phyloP scores from a whole-genome alignment of 371 early-diverging fungal species.

The Mucor circinelloides region DNA sequence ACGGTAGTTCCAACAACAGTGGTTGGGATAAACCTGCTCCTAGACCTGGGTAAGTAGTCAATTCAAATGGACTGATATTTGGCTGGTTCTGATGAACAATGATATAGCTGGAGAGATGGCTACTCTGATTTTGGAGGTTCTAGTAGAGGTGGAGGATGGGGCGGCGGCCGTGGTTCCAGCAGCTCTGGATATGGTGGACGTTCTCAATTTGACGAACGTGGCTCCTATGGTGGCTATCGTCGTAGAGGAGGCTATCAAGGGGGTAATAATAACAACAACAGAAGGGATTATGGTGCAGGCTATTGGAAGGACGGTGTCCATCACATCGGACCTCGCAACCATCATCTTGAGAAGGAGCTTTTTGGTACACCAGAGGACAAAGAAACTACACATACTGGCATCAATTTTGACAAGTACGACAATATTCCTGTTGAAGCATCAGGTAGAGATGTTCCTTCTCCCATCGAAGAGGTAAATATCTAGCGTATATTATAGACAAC shows the following conservation, averaged over 20 bases:
- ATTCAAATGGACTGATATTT: background rate
- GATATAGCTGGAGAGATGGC: slow-evolving; percentile 14
- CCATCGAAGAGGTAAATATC: slow-evolving; percentile 46
- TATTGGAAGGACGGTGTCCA: slow-evolving; percentile 76
- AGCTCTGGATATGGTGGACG: slow-evolving; percentile 40
- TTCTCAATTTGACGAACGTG: slow-evolving; percentile 38
- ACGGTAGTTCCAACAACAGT: background rate
- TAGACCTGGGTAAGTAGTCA: slow-evolving; percentile 6
- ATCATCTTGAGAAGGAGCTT: slow-evolving; percentile 76
- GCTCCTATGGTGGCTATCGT: slow-evolving; percentile 52
- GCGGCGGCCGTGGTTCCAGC: slow-evolving; percentile 43
- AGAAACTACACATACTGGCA: slow-evolving; percentile 80
- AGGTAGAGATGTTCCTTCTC: slow-evolving; percentile 78
- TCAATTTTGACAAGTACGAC: slow-evolving; percentile 96
- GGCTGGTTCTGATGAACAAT: too few relatives aligned
- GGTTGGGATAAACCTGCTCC: slow-evolving; percentile 25
- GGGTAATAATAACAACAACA: slow-evolving; percentile 18
- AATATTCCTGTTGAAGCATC: slow-evolving; percentile 96
- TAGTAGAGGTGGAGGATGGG: slow-evolving; percentile 20
- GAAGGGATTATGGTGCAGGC: slow-evolving; percentile 56
- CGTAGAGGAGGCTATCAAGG: slow-evolving; percentile 21
- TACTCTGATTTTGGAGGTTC: slow-evolving; percentile 18
- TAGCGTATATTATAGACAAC: background rate
- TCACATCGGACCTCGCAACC: slow-evolving; percentile 69
- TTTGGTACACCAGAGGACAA: slow-evolving; percentile 73